Percentiles rank a stretch among this genome's conserved stretches.
Conservation (phyloP, 192 early-diverging fungal species). For the Phlyctochytrium arcticum region DNA sequence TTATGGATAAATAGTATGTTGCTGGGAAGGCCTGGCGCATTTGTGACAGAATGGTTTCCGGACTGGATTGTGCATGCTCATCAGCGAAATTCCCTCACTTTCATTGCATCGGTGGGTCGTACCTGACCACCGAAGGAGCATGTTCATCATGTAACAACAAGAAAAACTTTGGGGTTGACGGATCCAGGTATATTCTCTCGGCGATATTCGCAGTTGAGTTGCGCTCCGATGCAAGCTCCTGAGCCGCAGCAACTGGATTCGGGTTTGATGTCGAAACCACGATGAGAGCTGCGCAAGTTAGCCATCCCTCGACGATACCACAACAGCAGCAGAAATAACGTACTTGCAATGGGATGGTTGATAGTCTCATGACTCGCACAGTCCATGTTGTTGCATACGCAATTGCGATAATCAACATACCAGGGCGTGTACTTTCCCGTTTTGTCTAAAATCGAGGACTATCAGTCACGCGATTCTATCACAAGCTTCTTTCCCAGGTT, state of each 20-base stretch:
- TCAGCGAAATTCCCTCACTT: background rate
- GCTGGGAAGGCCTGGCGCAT: constrained; percentile 61
- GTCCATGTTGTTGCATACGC: constrained; percentile 57
- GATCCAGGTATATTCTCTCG: constrained; percentile 72
- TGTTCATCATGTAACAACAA: constrained; percentile 79
- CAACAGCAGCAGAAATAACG: background rate
- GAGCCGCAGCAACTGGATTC: constrained; percentile 69
- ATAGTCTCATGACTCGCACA: constrained; percentile 90
- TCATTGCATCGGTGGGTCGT: background rate
- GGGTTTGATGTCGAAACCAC: constrained; percentile 64
- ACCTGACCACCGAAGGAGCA: constrained; percentile 24
- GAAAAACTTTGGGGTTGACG: constrained; percentile 74
- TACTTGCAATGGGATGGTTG: constrained; percentile 87
- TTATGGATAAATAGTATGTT: constrained; percentile 59
- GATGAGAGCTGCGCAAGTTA: constrained; percentile 36
- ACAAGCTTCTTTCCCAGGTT: too few relatives aligned
- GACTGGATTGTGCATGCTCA: constrained; percentile 30
- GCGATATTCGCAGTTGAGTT: constrained; percentile 46
- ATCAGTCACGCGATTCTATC: too few relatives aligned
- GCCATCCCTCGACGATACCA: background rate
- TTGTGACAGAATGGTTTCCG: constrained; percentile 53
- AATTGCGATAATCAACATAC: constrained; percentile 73
- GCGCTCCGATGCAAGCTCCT: constrained; percentile 25
- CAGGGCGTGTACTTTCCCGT: constrained; percentile 79
- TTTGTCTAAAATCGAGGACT: too few relatives aligned